Conservation (phyloP, 768 basidiomycete species). For the Russula brevipes region DNA sequence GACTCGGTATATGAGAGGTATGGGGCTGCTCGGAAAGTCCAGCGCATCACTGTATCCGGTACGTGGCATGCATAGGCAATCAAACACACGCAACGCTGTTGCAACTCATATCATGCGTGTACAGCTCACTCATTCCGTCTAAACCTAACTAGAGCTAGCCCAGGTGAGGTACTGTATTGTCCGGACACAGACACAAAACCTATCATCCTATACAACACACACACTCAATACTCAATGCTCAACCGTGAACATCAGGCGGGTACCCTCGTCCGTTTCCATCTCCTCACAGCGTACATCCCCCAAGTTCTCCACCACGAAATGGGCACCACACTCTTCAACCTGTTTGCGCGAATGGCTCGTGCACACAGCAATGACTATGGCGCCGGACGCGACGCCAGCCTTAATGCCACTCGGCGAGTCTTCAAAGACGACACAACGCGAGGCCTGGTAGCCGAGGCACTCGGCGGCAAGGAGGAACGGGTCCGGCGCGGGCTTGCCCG, state of each 20-base stretch:
- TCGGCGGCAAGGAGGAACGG: conserved; percentile 59
- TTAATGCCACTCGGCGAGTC: conserved; percentile 64
- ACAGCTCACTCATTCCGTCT: no score
- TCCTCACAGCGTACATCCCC: conserved; percentile 42
- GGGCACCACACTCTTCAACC: conserved; percentile 52
- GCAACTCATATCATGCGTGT: no score
- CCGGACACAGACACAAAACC: no score
- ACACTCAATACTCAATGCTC: conserved; percentile 7
- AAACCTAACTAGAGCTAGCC: no score
- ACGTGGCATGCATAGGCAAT: no score
- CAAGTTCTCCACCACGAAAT: conserved; percentile 53
- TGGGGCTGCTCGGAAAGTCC: no score
- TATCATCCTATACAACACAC: not conserved
- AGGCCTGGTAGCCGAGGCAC: conserved; percentile 50
- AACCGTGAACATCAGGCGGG: conserved; percentile 42
- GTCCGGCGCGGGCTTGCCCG: conserved; percentile 58
- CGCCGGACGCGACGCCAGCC: conserved; percentile 67
- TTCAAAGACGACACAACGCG: conserved; percentile 71
- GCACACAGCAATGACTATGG: conserved; percentile 69
- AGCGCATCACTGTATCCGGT: no score
- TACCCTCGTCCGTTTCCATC: conserved; percentile 34
- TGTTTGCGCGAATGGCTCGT: conserved; percentile 60
- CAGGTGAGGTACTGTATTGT: no score
- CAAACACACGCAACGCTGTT: no score
- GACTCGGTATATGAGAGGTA: no score